Evolutionary conservation across 305 asterid genomes (phyloP).

Genomic region (Withania somnifera): DNA sequence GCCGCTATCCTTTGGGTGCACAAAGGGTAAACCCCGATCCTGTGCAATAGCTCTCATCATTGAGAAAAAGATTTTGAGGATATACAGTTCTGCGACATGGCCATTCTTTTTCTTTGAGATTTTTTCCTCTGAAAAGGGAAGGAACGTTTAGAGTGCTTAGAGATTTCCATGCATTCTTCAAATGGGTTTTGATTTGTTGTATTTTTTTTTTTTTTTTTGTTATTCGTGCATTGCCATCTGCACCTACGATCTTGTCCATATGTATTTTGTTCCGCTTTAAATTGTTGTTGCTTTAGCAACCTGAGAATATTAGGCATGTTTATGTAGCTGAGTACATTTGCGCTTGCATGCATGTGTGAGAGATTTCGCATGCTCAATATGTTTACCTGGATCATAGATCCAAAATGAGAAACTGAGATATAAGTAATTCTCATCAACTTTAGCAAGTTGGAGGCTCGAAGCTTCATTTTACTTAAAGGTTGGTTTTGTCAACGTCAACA

Average conservation of each 20-base stretch:
- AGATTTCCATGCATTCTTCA: background rate
- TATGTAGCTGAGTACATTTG: background rate
- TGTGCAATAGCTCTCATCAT: no score
- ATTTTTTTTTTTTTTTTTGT: background rate
- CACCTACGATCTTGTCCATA: background rate
- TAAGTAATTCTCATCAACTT: background rate
- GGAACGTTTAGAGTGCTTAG: background rate
- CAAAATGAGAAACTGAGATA: background rate
- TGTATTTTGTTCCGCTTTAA: background rate
- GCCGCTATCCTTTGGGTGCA: no score
- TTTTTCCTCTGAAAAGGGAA: background rate
- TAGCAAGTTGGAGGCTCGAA: background rate
- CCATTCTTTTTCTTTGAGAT: background rate
- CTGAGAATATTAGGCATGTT: background rate
- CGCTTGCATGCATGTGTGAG: background rate
- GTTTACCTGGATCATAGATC: background rate
- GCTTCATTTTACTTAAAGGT: background rate
- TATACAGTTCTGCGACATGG: background rate
- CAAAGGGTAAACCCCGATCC: no score
- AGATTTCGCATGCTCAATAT: background rate
- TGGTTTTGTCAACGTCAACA: background rate
- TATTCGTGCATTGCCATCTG: background rate
- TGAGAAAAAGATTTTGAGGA: background rate
- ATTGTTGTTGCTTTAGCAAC: background rate
- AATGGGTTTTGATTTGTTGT: background rate